A percentile compares a stretch with the other conserved stretches of the same genome.
These are phyloP conservation scores for Ophiobolus disseminans DNA, from an alignment of 2,329 filamentous ascomycete genomes.

Conservation along the genomic window DNA sequence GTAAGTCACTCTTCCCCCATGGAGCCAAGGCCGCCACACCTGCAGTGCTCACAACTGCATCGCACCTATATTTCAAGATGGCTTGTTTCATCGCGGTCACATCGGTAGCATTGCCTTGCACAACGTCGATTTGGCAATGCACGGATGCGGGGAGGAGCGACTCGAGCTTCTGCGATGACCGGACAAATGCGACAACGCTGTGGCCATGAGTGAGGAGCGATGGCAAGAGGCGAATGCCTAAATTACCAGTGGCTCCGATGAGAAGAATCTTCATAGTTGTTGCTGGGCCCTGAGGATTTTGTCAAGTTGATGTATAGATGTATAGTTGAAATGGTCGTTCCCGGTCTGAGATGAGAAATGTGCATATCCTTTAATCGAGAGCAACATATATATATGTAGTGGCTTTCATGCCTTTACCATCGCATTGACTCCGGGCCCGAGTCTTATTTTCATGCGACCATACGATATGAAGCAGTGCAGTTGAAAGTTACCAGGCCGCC, in stretches of 20 bases:
- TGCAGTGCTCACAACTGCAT: slow-evolving; percentile 52
- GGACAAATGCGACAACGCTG: slow-evolving; percentile 50
- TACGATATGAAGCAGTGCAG: too few relatives aligned
- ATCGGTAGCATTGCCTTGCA: slow-evolving; percentile 51
- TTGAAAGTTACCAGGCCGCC: too few relatives aligned
- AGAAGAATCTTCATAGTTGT: slow-evolving; percentile 51
- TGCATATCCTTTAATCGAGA: too few relatives aligned
- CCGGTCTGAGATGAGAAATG: too few relatives aligned
- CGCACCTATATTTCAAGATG: slow-evolving; percentile 47
- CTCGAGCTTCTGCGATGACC: slow-evolving; percentile 49
- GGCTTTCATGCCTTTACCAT: too few relatives aligned
- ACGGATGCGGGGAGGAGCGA: slow-evolving; percentile 44
- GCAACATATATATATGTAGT: too few relatives aligned
- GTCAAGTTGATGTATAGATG: too few relatives aligned
- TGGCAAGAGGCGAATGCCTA: slow-evolving; percentile 47
- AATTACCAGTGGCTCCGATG: slow-evolving; percentile 51
- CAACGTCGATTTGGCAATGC: slow-evolving; percentile 40
- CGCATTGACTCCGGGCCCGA: too few relatives aligned
- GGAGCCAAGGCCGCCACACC: slow-evolving; percentile 49
- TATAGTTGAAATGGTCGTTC: too few relatives aligned
- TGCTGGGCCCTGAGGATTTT: too few relatives aligned
- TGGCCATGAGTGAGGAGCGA: slow-evolving; percentile 48
- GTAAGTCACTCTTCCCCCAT: slow-evolving; percentile 47
- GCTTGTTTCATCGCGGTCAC: slow-evolving; percentile 42
- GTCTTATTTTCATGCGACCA: too few relatives aligned